A percentile compares a stretch with the other conserved stretches of the same genome.
phyloP scores from a whole-genome alignment of 2,329 filamentous ascomycete species.

The Tolypocladium amazonense region DNA sequence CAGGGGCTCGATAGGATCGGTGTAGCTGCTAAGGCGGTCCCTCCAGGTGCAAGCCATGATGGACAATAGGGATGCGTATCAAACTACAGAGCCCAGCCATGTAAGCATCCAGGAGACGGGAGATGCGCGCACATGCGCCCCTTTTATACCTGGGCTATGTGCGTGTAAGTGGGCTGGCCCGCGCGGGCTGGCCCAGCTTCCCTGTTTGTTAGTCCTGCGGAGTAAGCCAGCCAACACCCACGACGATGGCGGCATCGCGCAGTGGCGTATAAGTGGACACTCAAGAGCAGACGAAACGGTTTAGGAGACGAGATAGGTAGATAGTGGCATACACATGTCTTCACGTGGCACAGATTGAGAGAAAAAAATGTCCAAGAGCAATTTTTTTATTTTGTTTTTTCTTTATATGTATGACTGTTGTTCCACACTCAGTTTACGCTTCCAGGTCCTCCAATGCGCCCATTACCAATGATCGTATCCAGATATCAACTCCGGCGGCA shows the following conservation, averaged over 20 bases:
- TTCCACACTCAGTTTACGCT: background rate
- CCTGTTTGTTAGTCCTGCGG: background rate
- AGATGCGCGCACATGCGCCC: background rate
- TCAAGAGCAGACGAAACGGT: background rate
- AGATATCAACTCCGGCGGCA: background rate
- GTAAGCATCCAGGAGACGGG: background rate
- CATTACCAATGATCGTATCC: background rate
- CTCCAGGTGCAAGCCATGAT: background rate
- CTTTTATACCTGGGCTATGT: background rate
- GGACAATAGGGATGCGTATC: background rate
- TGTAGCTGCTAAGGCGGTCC: background rate
- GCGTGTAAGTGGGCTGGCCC: background rate
- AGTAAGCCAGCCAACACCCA: background rate
- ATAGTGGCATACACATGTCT: background rate
- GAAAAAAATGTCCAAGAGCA: too few species aligned
- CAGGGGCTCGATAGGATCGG: background rate
- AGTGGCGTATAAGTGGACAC: background rate
- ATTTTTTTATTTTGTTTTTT: background rate
- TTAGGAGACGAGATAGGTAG: too few species aligned
- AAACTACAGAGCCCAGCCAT: background rate
- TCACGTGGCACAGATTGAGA: background rate
- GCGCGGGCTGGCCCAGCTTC: background rate
- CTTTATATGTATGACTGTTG: background rate
- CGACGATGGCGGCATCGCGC: background rate
- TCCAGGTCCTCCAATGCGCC: background rate